These are phyloP conservation scores for Entamoeba histolytica DNA, from an alignment of 208 protist genomes.

Conservation along the genomic window DNA sequence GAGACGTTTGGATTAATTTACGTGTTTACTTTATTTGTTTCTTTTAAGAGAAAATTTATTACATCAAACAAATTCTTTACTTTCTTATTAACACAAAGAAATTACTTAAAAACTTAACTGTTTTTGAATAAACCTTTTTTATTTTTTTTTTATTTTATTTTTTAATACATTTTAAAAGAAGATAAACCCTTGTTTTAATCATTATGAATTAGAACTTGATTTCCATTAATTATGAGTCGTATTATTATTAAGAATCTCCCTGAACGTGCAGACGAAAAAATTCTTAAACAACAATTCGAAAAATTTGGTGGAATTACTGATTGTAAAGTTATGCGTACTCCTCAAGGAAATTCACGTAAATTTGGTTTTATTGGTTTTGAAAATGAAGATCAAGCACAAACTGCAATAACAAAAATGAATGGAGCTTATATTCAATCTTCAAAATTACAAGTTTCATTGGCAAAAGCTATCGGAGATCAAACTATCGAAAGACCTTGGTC, in stretches of 20 bases:
- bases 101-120: too few species aligned
- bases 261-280: neutral
- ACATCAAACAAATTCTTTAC: too few species aligned
- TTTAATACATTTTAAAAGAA: too few species aligned
- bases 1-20: neutral
- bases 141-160: too few species aligned
- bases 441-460: constrained; percentile 50
- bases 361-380: neutral
- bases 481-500: constrained; percentile 40
- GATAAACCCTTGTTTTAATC: too few species aligned
- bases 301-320: neutral
- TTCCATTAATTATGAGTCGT: neutral
- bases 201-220: neutral
- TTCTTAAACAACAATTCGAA: neutral
- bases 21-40: neutral
- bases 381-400: constrained; percentile 42
- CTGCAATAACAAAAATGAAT: constrained; percentile 62
- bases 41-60: too few species aligned
- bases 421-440: constrained; percentile 66
- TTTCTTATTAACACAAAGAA: too few species aligned
- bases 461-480: constrained; percentile 16
- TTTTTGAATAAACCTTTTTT: too few species aligned
- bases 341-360: neutral
- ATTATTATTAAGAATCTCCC: neutral
- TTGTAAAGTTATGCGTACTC: neutral